Percentiles rank a stretch among this genome's conserved stretches.
Conservation (phyloP, 148 eudicot genomes). For the Linanthus parryae region DNA sequence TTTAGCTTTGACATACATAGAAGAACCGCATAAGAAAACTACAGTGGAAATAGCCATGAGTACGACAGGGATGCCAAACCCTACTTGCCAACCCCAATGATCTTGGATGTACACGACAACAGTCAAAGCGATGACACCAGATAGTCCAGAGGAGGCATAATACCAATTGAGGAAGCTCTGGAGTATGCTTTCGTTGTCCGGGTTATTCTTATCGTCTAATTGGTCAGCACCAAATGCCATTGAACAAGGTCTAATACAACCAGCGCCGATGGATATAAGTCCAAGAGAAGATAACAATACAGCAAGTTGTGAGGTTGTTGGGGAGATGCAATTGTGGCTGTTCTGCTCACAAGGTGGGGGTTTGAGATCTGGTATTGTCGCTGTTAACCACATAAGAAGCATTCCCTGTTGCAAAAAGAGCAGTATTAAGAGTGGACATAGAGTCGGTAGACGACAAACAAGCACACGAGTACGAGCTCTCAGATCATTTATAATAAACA, state of each 20-base stretch:
- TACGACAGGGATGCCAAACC: slow-evolving; percentile 11
- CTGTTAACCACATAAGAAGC: slow-evolving; percentile 31
- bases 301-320: slow-evolving; percentile 22
- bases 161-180: slow-evolving; percentile 18
- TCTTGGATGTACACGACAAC: slow-evolving; percentile 16
- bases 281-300: slow-evolving; percentile 22
- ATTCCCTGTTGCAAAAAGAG: slow-evolving; percentile 22
- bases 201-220: slow-evolving; percentile 21
- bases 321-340: slow-evolving; percentile 14
- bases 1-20: slow-evolving; percentile 10
- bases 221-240: slow-evolving; percentile 43
- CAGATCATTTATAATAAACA: too few species aligned
- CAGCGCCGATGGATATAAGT: slow-evolving; percentile 41
- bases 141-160: slow-evolving; percentile 10
- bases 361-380: slow-evolving; percentile 22
- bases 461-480: too few species aligned
- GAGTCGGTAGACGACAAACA: too few species aligned
- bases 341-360: slow-evolving; percentile 26
- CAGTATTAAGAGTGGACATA: too few species aligned
- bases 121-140: slow-evolving; percentile 7
- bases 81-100: slow-evolving; percentile 16
- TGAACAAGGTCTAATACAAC: slow-evolving; percentile 40
- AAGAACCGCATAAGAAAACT: slow-evolving; percentile 8
- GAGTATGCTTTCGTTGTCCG: slow-evolving; percentile 11
- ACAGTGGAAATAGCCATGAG: slow-evolving; percentile 11